phyloP scores from a whole-genome alignment of 495 filamentous ascomycete genomes.

The Penicillium pulvis region DNA sequence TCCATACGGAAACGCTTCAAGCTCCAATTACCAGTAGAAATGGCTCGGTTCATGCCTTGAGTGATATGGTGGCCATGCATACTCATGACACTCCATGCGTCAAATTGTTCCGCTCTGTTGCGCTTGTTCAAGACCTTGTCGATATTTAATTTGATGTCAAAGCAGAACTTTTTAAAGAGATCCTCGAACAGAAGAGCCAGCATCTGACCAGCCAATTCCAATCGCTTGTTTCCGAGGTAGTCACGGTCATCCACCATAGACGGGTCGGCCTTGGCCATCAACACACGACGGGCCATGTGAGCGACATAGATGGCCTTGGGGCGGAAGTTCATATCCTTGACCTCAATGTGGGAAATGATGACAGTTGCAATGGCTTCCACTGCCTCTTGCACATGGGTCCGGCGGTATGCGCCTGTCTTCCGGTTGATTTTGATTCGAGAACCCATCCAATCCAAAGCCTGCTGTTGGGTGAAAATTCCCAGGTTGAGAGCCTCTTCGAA shows the following conservation, averaged over 20 bases:
- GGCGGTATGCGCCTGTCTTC: slow-evolving; percentile 54
- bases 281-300: slow-evolving; percentile 89
- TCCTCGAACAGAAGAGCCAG: slow-evolving; percentile 96
- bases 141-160: slow-evolving; percentile 82
- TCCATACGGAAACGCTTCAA: slow-evolving; percentile 98
- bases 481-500: slow-evolving; percentile 87
- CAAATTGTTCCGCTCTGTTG: slow-evolving; percentile 80
- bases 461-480: slow-evolving; percentile 85
- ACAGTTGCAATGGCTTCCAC: slow-evolving; percentile 88
- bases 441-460: slow-evolving; percentile 91
- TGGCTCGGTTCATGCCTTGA: slow-evolving; percentile 85
- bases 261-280: slow-evolving; percentile 89
- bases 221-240: slow-evolving; percentile 95
- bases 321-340: slow-evolving; percentile 84
- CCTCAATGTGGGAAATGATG: slow-evolving; percentile 91
- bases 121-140: slow-evolving; percentile 93
- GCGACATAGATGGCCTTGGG: slow-evolving; percentile 95
- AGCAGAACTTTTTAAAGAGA: slow-evolving; percentile 91
- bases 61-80: slow-evolving; percentile 82
- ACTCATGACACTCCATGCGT: slow-evolving; percentile 75
- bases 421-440: slow-evolving; percentile 80
- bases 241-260: slow-evolving; percentile 92
- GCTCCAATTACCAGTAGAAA: slow-evolving; percentile 97
- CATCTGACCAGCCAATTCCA: slow-evolving; percentile 93
- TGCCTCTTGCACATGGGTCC: slow-evolving; percentile 82